Evolutionary conservation across 2,329 filamentous ascomycete species (phyloP), one percentile per base, ranked within the genome.

Genomic region (Aspergillus japonicus): DNA sequence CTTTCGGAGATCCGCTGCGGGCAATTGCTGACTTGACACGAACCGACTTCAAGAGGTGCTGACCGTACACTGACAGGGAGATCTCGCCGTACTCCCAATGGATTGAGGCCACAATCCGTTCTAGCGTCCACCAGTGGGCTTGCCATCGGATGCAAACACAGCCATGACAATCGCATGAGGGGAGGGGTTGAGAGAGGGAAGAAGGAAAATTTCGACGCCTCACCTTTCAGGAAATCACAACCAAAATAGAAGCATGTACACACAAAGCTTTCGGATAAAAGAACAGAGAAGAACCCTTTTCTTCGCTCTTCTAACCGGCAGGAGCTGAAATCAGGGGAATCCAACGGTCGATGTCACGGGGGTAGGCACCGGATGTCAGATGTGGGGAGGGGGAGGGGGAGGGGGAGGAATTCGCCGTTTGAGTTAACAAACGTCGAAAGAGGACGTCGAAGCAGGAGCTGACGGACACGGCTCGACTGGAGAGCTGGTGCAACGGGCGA

Each of bases 381-480:
- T 64, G 58, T 54, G 54, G 62, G 65, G 64, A 63, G 60, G 50
- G 61, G 39, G 16, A 65, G 64, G 64, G 64, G 60, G 50, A 61
- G 39, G 16, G 65, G 64, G 64, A 61, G 56, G 26, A 59, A 64
- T 60, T 73, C 70, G 71, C 67, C 73, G 72, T 74, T 74, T 73
- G 69, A 75, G 71, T 66, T 73, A 73, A 74, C 73, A 75, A 74
- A 75, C 73, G 74, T 73, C 73, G 72, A 73, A 61, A 63, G 64
- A 65, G 64, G 64, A 67, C 66, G 72, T 75, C 73, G 68, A 72
- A 70, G 66, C 65, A 69, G 67, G 66, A 70, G 70, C 71, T 71
- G 71, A 70, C 68, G 67, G 71, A 74, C 70, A 74, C 73, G 71
- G 71, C 69, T 75, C 67, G 71, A 76, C 71, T 71, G 69, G 71